These are phyloP conservation scores for Trichoderma sp. DNA, from an alignment of 2,329 filamentous ascomycete species.

Conservation along the genomic window DNA sequence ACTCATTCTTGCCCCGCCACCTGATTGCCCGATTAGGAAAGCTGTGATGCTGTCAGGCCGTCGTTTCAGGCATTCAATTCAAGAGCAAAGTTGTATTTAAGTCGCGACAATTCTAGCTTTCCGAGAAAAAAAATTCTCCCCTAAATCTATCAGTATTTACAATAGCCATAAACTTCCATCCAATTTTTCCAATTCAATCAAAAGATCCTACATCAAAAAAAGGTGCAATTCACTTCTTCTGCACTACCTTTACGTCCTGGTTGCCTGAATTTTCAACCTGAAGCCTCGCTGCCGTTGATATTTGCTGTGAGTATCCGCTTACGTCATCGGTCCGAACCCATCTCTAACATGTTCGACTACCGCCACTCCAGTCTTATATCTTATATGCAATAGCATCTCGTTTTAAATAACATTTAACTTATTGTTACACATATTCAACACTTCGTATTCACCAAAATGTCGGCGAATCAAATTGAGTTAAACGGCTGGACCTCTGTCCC, in stretches of 20 bases:
- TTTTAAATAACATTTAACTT: not conserved
- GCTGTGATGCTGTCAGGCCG: constrained; percentile 20
- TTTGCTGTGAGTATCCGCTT: not conserved
- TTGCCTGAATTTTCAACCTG: not conserved
- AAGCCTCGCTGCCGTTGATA: not conserved
- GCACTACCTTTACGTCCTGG: not conserved
- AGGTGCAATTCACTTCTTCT: not conserved
- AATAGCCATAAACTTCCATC: not conserved
- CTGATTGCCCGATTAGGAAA: constrained; percentile 17
- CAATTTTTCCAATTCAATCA: not conserved
- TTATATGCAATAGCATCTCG: not conserved
- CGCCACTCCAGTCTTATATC: not conserved
- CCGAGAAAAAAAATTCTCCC: not conserved
- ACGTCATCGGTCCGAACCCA: not conserved
- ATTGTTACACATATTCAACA: not conserved
- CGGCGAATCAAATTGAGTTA: constrained; percentile 26
- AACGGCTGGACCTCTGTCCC: constrained; percentile 48
- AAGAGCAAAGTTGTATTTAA: constrained; percentile 19
- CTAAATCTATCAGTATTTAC: not conserved
- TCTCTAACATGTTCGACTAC: not conserved
- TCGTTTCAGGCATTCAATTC: constrained; percentile 21
- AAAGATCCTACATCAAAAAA: not conserved
- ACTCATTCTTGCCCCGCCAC: constrained; percentile 4
- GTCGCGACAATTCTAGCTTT: constrained; percentile 1
- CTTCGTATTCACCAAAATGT: not conserved